These are phyloP conservation scores for Boletus fagicola DNA, from an alignment of 768 basidiomycete species.

Conservation along the genomic window DNA sequence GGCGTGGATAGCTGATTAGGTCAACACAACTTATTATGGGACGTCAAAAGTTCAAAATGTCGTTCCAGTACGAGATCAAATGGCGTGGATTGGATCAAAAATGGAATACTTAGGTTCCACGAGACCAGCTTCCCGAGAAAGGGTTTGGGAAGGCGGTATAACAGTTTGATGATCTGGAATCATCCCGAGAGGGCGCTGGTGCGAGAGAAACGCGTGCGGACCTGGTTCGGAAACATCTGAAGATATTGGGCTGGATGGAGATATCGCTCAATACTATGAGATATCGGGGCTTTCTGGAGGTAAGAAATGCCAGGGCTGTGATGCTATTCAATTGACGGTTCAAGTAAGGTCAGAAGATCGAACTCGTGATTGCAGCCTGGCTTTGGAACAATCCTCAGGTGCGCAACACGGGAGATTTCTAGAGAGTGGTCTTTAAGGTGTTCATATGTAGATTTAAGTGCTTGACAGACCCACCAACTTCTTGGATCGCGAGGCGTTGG, in stretches of 20 bases:
- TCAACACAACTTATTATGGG: constrained; percentile 73
- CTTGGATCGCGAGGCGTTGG: constrained; percentile 93
- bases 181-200: constrained; percentile 93
- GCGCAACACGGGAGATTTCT: constrained; percentile 15
- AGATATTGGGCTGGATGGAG: constrained; percentile 94
- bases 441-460: constrained; percentile 55
- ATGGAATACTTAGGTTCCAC: constrained; percentile 89
- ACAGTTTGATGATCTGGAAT: constrained; percentile 95
- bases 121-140: constrained; percentile 81
- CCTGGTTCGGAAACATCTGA: constrained; percentile 86
- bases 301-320: constrained; percentile 31
- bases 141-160: constrained; percentile 88
- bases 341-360: constrained; percentile 84
- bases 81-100: constrained; percentile 82
- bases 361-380: constrained; percentile 91
- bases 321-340: constrained; percentile 12
- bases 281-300: constrained; percentile 93
- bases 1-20: constrained; percentile 15
- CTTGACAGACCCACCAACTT: constrained; percentile 96
- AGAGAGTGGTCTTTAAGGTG: constrained; percentile 1
- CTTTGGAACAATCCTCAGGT: constrained; percentile 96
- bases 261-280: constrained; percentile 98
- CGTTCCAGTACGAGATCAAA: constrained; percentile 90
- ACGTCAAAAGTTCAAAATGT: constrained; percentile 95
- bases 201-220: constrained; percentile 79